Base-by-base conservation (phyloP, 495 filamentous ascomycete species). In the Pseudoneurospora amorphoporcata region DNA sequence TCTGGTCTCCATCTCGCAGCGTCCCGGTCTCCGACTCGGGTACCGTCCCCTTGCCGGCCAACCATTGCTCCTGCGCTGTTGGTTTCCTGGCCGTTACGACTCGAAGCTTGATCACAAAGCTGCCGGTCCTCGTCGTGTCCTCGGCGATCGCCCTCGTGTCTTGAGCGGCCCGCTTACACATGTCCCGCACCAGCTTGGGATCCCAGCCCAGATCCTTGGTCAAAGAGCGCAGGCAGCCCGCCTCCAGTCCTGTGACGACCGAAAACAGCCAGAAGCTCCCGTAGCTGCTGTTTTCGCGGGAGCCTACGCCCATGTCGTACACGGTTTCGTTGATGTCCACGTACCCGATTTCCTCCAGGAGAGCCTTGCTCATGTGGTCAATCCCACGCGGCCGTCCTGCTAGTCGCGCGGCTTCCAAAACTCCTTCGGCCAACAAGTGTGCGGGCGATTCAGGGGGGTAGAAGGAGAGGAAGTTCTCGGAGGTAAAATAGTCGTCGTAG, bases 261-360 rank as follows among this genome's bases (percentile, higher is more conserved):
- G 85, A 80, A 37, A 93, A 86, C 17, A 94, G 82, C 75, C 87
- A 90, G 81, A 92, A 87, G 74, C 91, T 92, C 53, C 87, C 86
- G 71, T 88, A 87, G 41, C 83, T 83, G 72, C 82, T 82, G 72
- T 88, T 86, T 6, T 86, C 78, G 3, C 83, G 82, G 7, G 85
- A 76, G 0, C 88, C 88, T 12, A 94, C 80, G 0, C 90, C 90
- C 8, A 93, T 84, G 39, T 84, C 84, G 70, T 88, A 84, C 43
- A 87, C 84, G 16, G 81, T 83, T 7, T 86, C 79, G 4, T 82
- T 82, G 53, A 90, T 81, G 70, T 92, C 87, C 40, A 87, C 86
- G 76, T 92, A 91, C 5, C 91, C 91, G 0, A 84, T 82, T 8
- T 86, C 83, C 35, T 79, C 77, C 4, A 94, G 82, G 4, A 84